Percentiles rank a stretch among this genome's conserved stretches.
These are phyloP conservation scores for Oehlia diaphana DNA, from an alignment of 192 early-diverging fungal genomes.

Conservation along the genomic window DNA sequence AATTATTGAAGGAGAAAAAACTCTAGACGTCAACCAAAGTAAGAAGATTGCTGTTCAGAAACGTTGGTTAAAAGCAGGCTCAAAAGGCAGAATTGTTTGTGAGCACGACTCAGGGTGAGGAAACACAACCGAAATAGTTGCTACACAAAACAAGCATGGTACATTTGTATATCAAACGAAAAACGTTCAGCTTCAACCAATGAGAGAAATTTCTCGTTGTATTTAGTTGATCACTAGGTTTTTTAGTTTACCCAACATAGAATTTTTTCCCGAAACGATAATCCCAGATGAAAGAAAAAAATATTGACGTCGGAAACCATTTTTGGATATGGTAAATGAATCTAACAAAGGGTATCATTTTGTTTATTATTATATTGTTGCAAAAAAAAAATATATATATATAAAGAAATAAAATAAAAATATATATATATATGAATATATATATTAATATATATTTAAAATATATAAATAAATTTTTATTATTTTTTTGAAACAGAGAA, in stretches of 20 bases:
- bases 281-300: neutral
- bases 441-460: too few relatives aligned
- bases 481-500: neutral
- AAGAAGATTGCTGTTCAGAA: neutral
- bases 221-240: neutral
- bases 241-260: slow-evolving; percentile 24
- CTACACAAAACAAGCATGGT: slow-evolving; percentile 1
- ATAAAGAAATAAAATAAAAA: too few relatives aligned
- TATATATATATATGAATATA: too few relatives aligned
- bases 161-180: neutral
- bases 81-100: neutral
- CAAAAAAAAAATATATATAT: neutral
- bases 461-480: too few relatives aligned
- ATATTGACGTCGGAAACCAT: neutral
- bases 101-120: slow-evolving; percentile 6
- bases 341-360: neutral
- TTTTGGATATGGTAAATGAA: neutral
- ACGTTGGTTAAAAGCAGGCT: neutral
- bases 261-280: slow-evolving; percentile 7
- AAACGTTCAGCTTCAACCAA: slow-evolving; percentile 6
- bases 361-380: neutral
- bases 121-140: neutral
- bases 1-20: neutral
- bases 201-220: neutral
- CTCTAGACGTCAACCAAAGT: slow-evolving; percentile 18